phyloP scores from a whole-genome alignment of 1,284 basidiomycete genomes.

The Ganoderma meredithae region DNA sequence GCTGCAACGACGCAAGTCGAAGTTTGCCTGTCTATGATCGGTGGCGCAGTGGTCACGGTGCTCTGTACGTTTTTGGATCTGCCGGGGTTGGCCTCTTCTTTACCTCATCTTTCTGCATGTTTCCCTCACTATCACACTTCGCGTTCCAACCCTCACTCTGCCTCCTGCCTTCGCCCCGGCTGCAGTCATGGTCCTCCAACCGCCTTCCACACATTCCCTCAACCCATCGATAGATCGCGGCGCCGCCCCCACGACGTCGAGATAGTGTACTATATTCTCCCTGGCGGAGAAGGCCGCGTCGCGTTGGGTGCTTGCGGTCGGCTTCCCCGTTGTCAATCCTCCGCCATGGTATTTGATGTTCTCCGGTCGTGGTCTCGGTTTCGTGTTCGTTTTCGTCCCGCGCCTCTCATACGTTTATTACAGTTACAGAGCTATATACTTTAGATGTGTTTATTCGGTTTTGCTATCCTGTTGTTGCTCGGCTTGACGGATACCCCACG shows the following conservation, averaged over 20 bases:
- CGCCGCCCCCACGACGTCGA: neutral
- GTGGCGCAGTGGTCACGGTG: constrained; percentile 2
- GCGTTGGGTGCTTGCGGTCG: constrained; percentile 22
- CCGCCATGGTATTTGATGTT: constrained; percentile 20
- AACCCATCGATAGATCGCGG: constrained; percentile 13
- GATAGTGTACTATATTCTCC: constrained; percentile 21
- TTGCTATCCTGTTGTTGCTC: constrained; percentile 29
- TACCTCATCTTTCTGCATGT: constrained; percentile 2
- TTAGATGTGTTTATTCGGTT: constrained; percentile 33
- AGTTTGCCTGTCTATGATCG: constrained; percentile 74
- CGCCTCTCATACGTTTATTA: constrained; percentile 21
- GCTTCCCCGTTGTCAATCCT: constrained; percentile 14
- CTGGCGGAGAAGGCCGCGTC: constrained; percentile 24
- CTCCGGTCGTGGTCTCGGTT: constrained; percentile 6
- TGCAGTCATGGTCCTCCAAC: constrained; percentile 12
- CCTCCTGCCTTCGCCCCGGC: constrained; percentile 7
- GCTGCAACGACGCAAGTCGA: constrained; percentile 81
- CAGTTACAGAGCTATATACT: constrained; percentile 21
- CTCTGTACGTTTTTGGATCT: constrained; percentile 9
- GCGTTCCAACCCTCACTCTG: constrained; percentile 6
- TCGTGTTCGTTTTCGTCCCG: constrained; percentile 6
- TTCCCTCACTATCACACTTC: constrained; percentile 6
- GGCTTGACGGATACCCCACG: constrained; percentile 35
- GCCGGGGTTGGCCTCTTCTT: constrained; percentile 8
- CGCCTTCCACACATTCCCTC: constrained; percentile 19